These are phyloP conservation scores for Botrytis tulipae DNA, from an alignment of 2,329 filamentous ascomycete species.

Conservation along the genomic window DNA sequence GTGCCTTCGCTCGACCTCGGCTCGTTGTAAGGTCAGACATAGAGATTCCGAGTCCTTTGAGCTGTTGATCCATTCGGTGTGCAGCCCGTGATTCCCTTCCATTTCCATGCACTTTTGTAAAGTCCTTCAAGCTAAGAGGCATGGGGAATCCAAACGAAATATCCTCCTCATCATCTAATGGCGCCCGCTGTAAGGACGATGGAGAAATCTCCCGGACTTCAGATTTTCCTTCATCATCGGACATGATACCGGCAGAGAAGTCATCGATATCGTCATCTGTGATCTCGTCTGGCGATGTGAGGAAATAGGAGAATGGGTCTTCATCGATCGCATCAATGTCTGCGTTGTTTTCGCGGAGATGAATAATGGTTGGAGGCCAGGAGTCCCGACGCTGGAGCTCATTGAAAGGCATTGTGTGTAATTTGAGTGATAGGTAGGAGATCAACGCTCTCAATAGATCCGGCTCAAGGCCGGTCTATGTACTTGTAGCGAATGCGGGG, in stretches of 20 bases:
- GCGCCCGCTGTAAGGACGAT: conserved; percentile 31
- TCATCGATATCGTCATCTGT: conserved; percentile 36
- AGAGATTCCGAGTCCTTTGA: conserved; percentile 33
- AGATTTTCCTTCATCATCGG: conserved; percentile 26
- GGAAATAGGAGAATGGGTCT: conserved; percentile 40
- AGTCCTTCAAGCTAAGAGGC: conserved; percentile 35
- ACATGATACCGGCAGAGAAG: conserved; percentile 39
- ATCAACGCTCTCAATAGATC: conserved; percentile 21
- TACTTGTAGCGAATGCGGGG: conserved; percentile 22
- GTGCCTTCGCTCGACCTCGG: conserved; percentile 33
- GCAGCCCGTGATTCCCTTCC: conserved; percentile 29
- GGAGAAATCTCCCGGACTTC: conserved; percentile 37
- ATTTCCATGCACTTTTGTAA: conserved; percentile 26
- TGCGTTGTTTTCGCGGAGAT: conserved; percentile 27
- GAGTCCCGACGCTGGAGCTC: conserved; percentile 36
- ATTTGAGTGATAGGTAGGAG: background rate
- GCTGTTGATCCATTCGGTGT: conserved; percentile 21
- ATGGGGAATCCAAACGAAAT: conserved; percentile 31
- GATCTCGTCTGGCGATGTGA: conserved; percentile 36
- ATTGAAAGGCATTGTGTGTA: conserved; percentile 23
- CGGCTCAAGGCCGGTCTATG: conserved; percentile 39
- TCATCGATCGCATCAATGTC: conserved; percentile 35
- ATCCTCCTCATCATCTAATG: conserved; percentile 27
- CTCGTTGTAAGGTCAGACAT: conserved; percentile 26
- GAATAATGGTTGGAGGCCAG: conserved; percentile 39